These are phyloP conservation scores for Orbilia javanica DNA, from an alignment of 2,329 filamentous ascomycete genomes.

Conservation along the genomic window DNA sequence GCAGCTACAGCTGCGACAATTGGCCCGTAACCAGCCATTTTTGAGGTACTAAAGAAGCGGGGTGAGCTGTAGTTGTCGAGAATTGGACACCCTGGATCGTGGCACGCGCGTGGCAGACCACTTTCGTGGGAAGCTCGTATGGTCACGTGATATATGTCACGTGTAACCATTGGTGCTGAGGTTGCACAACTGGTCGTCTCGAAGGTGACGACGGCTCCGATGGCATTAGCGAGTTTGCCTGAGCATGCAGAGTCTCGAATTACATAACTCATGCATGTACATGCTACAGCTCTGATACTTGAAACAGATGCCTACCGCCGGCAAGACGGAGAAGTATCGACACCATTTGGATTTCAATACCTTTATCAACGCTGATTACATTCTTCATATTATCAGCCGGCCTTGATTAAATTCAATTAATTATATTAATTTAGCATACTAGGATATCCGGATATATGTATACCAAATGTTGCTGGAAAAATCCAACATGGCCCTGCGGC, in stretches of 20 bases:
- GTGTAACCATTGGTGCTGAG: background rate
- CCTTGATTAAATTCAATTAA: too few relatives aligned
- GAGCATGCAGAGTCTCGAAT: too few relatives aligned
- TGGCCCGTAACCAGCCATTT: conserved; percentile 55
- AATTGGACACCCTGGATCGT: conserved; percentile 1
- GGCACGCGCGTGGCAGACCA: conserved; percentile 9
- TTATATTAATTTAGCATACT: too few relatives aligned
- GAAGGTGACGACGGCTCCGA: background rate
- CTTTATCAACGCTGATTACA: background rate
- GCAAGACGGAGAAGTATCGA: background rate
- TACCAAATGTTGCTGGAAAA: background rate
- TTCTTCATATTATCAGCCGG: background rate
- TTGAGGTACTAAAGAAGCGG: conserved; percentile 8
- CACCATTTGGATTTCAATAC: background rate
- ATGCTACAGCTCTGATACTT: background rate
- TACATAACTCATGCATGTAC: too few relatives aligned
- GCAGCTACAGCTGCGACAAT: conserved; percentile 56
- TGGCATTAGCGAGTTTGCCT: too few relatives aligned
- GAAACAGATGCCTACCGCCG: background rate
- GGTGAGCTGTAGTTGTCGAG: conserved; percentile 11
- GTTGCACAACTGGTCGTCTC: background rate
- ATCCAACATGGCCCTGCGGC: too few relatives aligned
- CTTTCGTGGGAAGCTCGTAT: background rate
- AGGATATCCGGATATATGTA: too few relatives aligned
- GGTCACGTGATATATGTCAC: conserved; percentile 1